phyloP scores from a whole-genome alignment of 768 basidiomycete species.

The Macrolepiota dolichaula region DNA sequence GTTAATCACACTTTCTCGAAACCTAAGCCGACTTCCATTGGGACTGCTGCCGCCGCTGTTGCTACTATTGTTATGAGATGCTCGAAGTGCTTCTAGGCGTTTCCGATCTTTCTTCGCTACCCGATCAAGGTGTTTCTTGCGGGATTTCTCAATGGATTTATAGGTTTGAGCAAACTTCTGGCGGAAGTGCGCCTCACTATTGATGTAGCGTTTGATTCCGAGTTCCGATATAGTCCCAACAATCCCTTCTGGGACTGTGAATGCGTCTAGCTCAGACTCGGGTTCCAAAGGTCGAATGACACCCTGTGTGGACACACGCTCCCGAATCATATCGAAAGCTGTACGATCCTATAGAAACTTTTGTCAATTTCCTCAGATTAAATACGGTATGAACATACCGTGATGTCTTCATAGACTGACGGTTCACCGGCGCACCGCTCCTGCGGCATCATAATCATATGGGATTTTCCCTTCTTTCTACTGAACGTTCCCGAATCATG shows the following conservation, averaged over 20 bases:
- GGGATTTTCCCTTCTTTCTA: not conserved
- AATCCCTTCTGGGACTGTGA: conserved; percentile 59
- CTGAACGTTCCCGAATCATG: conserved; percentile 2
- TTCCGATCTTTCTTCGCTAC: conserved; percentile 56
- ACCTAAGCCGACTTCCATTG: conserved; percentile 1
- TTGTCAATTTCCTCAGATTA: not conserved
- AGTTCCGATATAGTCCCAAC: conserved; percentile 78
- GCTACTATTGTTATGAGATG: conserved; percentile 20
- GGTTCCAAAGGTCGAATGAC: conserved; percentile 80
- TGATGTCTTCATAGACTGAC: conserved; percentile 47
- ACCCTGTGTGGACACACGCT: conserved; percentile 82
- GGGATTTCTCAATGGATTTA: conserved; percentile 60
- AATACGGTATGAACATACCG: conserved; percentile 30
- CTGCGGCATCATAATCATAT: conserved; percentile 9
- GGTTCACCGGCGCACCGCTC: conserved; percentile 58
- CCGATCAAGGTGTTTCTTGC: conserved; percentile 60
- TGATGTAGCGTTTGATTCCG: conserved; percentile 73
- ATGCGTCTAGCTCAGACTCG: conserved; percentile 58
- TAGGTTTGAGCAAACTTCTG: conserved; percentile 60
- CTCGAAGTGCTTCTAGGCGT: conserved; percentile 39
- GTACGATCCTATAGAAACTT: conserved; percentile 26
- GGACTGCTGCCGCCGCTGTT: conserved; percentile 12
- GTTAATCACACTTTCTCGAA: conserved; percentile 34
- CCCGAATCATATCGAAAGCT: conserved; percentile 78
- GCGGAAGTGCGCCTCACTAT: conserved; percentile 56